Conservation (phyloP, 2,329 filamentous ascomycete genomes). For the Penicillium decumbens region DNA sequence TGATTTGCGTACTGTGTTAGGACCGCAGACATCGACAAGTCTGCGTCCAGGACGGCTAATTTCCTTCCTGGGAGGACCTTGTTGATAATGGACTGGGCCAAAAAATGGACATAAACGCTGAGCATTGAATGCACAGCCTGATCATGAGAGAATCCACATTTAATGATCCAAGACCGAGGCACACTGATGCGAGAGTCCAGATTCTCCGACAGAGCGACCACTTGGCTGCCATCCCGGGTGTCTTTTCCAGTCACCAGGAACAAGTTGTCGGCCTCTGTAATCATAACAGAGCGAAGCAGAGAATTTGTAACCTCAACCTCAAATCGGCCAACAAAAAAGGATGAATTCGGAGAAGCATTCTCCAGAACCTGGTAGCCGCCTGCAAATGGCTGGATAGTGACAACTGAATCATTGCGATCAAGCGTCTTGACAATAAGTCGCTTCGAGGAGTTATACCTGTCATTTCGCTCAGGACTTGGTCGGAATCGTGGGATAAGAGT, state of each 20-base stretch:
- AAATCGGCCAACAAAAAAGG: background rate
- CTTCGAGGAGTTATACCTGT: slow-evolving; percentile 24
- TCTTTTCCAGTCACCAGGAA: slow-evolving; percentile 16
- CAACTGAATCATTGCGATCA: slow-evolving; percentile 1
- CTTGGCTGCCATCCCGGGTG: background rate
- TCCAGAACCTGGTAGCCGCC: slow-evolving; percentile 13
- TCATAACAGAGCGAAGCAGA: slow-evolving; percentile 12
- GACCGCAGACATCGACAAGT: slow-evolving; percentile 15
- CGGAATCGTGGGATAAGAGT: slow-evolving; percentile 29
- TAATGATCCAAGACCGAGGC: slow-evolving; percentile 5
- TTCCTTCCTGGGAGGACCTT: slow-evolving; percentile 5
- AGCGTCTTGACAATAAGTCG: slow-evolving; percentile 17
- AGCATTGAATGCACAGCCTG: slow-evolving; percentile 11
- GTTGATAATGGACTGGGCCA: slow-evolving; percentile 10
- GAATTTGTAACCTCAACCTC: slow-evolving; percentile 11
- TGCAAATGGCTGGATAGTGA: slow-evolving; percentile 4
- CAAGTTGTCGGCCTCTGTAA: slow-evolving; percentile 4
- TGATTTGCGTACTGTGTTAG: slow-evolving; percentile 10
- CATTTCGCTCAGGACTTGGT: slow-evolving; percentile 13
- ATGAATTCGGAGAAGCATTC: background rate
- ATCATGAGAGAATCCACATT: slow-evolving; percentile 3
- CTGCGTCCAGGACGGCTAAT: slow-evolving; percentile 17
- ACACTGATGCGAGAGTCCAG: slow-evolving; percentile 12
- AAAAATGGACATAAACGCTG: slow-evolving; percentile 13
- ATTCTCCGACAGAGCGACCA: slow-evolving; percentile 11